Evolutionary conservation across 257 asterid genomes (phyloP).

Genomic region (Capsicum baccatum): DNA sequence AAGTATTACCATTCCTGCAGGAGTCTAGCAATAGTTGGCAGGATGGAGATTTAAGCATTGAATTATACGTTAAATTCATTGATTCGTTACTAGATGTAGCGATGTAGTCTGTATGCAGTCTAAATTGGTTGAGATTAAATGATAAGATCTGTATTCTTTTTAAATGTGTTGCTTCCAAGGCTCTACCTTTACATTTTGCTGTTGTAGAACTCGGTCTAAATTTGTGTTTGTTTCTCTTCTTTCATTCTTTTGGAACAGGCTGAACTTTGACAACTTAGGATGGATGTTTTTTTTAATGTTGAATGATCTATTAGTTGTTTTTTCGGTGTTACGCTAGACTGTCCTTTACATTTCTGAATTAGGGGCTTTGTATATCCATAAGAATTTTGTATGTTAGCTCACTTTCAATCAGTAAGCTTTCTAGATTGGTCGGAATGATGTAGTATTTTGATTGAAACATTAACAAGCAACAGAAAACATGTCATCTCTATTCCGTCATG

Average conservation of each 20-base stretch:
- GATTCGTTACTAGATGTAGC: conserved; percentile 39
- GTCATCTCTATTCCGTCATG: not conserved
- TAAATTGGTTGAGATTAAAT: conserved; percentile 34
- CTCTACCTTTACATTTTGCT: conserved; percentile 3
- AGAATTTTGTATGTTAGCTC: not conserved
- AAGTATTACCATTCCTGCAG: conserved; percentile 62
- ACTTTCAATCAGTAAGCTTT: not conserved
- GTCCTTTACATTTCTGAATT: not conserved
- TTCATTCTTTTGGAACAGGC: conserved; percentile 20
- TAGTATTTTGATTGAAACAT: not conserved
- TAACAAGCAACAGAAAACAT: not conserved
- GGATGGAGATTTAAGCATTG: conserved; percentile 45
- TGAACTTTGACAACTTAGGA: not conserved
- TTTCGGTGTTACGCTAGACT: not conserved
- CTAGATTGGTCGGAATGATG: not conserved
- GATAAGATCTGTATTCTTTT: conserved; percentile 21
- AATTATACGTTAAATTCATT: conserved; percentile 32
- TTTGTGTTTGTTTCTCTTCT: conserved; percentile 23
- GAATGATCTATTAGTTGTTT: not conserved
- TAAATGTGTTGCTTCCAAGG: not conserved
- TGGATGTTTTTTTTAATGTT: not conserved
- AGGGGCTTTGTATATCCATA: not conserved
- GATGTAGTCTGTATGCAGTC: conserved; percentile 31
- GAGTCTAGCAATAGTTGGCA: conserved; percentile 46
- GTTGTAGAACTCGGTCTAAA: not conserved